Evolutionary conservation across 2,329 filamentous ascomycete genomes (phyloP).

Genomic region (Xylaria multiplex): DNA sequence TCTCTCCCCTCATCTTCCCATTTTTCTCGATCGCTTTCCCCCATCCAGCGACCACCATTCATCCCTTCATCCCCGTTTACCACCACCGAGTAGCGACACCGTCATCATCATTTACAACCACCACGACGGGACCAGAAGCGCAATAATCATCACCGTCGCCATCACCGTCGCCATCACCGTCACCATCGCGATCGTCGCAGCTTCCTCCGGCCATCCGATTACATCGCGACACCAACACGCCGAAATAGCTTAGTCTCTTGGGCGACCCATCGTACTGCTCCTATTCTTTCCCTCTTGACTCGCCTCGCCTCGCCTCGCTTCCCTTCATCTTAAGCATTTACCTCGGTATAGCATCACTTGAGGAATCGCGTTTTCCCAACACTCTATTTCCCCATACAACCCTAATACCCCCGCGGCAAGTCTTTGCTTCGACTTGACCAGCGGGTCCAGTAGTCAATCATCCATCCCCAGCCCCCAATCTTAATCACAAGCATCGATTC

Average conservation of each 20-base stretch:
- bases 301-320: background rate
- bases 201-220: background rate
- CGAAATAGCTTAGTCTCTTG: conserved; percentile 5
- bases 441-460: conserved; percentile 40
- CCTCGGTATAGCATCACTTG: conserved; percentile 1
- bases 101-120: background rate
- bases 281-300: conserved; percentile 13
- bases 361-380: conserved; percentile 4
- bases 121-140: background rate
- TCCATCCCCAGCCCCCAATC: conserved; percentile 1
- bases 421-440: conserved; percentile 37
- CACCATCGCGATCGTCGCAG: conserved; percentile 6
- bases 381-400: background rate
- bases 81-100: background rate
- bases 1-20: conserved; percentile 30
- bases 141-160: conserved; percentile 10
- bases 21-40: conserved; percentile 21
- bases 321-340: conserved; percentile 1
- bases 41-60: conserved; percentile 10
- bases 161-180: conserved; percentile 7
- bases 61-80: conserved; percentile 14
- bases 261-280: conserved; percentile 2
- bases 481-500: conserved; percentile 24
- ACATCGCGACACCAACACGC: conserved; percentile 7
- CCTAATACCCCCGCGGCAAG: conserved; percentile 35